Percentiles rank a stretch among this genome's conserved stretches.
Conservation (phyloP, 768 basidiomycete genomes). For the Chiua virens region DNA sequence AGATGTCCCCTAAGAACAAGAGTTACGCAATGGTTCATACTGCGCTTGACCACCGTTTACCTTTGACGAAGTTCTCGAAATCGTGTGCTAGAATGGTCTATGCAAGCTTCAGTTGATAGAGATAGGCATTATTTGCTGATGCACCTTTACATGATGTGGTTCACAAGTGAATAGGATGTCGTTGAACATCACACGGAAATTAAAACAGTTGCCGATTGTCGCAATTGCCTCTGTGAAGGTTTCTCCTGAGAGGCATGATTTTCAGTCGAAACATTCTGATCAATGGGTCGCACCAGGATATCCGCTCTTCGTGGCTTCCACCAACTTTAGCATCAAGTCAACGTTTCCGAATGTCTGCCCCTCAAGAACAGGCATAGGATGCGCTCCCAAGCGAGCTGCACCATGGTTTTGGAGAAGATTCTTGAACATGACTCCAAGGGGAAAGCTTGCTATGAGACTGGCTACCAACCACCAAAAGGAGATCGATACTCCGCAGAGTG, state of each 20-base stretch:
- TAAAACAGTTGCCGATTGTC: slow-evolving; percentile 43
- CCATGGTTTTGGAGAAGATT: slow-evolving; percentile 31
- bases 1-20: slow-evolving; percentile 27
- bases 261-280: neutral
- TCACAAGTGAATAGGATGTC: slow-evolving; percentile 47
- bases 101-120: neutral
- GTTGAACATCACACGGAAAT: slow-evolving; percentile 45
- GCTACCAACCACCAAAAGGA: slow-evolving; percentile 41
- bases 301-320: slow-evolving; percentile 39
- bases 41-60: slow-evolving; percentile 22
- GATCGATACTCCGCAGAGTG: slow-evolving; percentile 21
- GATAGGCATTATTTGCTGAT: too few relatives aligned
- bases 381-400: slow-evolving; percentile 48
- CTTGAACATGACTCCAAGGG: slow-evolving; percentile 31
- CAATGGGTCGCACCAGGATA: slow-evolving; percentile 47
- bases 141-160: slow-evolving; percentile 54
- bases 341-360: slow-evolving; percentile 47
- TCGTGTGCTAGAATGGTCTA: slow-evolving; percentile 52
- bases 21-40: neutral
- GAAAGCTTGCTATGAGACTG: slow-evolving; percentile 33
- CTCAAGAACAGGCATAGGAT: slow-evolving; percentile 36
- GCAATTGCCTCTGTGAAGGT: slow-evolving; percentile 37
- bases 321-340: slow-evolving; percentile 40
- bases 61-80: slow-evolving; percentile 61
- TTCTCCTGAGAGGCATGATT: slow-evolving; percentile 37